Conservation (phyloP, 23 red algal species). For the Gracilaria domingensis region DNA sequence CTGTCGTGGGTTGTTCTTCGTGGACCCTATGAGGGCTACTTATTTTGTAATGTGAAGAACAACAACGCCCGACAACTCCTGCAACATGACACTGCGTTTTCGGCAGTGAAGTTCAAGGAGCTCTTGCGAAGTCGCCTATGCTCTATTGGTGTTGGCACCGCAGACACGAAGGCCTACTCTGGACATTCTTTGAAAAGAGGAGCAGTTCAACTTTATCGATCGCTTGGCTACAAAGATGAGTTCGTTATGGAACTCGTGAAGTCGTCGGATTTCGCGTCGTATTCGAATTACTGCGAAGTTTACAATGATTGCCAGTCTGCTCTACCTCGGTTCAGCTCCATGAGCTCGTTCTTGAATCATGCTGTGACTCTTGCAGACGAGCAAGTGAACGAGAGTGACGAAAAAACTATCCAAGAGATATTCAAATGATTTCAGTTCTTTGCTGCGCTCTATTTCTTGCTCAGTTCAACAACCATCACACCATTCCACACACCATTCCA, state of each 20-base stretch:
- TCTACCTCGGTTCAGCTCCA: no score
- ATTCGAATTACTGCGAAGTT: no score
- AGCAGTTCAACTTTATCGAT: conserved; percentile 36
- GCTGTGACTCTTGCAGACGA: no score
- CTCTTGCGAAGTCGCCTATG: background rate
- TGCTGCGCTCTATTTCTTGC: no score
- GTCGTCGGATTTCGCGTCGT: no score
- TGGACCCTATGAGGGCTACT: background rate
- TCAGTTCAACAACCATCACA: conserved; percentile 54
- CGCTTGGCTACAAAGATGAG: background rate
- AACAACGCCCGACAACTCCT: background rate
- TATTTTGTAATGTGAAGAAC: background rate
- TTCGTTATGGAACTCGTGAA: no score
- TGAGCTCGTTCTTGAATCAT: no score
- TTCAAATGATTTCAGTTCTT: no score
- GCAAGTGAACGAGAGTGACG: no score
- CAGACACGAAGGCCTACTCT: background rate
- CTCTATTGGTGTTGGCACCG: background rate
- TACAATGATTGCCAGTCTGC: no score
- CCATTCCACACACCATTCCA: conserved; percentile 79
- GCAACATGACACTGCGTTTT: background rate
- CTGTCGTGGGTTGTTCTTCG: no score
- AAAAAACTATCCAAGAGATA: no score
- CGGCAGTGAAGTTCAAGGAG: background rate
- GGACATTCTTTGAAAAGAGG: conserved; percentile 42